Percentiles rank a stretch among this genome's conserved stretches.
Conservation (phyloP, 108 stramenopile genomes). For the Skeletonema costatum region DNA sequence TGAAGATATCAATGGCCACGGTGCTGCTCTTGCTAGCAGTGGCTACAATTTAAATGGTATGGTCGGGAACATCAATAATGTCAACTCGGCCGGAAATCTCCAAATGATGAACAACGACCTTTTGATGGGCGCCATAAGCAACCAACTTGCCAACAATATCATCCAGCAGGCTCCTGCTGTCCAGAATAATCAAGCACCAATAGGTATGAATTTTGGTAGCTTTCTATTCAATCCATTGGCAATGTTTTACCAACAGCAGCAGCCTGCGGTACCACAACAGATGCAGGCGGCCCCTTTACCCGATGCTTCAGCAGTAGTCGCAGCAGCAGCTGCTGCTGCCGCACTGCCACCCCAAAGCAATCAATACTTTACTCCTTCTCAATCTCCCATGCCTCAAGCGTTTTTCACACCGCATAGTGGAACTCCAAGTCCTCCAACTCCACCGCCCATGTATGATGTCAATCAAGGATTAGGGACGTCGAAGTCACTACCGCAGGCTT, state of each 20-base stretch:
- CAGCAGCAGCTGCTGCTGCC: background rate
- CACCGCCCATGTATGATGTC: slow-evolving; percentile 12
- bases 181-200: background rate
- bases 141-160: background rate
- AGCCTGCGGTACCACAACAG: background rate
- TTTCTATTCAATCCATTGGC: slow-evolving; percentile 24
- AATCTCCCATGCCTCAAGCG: slow-evolving; percentile 19
- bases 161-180: slow-evolving; percentile 3
- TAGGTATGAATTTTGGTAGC: slow-evolving; percentile 9
- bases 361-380: slow-evolving; percentile 1
- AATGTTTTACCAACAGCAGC: slow-evolving; percentile 15
- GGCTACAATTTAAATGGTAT: slow-evolving; percentile 3
- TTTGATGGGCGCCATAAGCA: slow-evolving; percentile 1
- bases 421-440: slow-evolving; percentile 30
- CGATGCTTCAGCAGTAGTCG: background rate
- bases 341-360: background rate
- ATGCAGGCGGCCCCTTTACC: background rate
- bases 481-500: slow-evolving; percentile 1
- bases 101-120: background rate
- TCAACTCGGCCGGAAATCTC: slow-evolving; percentile 8
- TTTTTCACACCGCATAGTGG: slow-evolving; percentile 27
- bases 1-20: background rate
- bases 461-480: slow-evolving; percentile 3
- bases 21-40: background rate
- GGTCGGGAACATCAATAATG: background rate